These are phyloP conservation scores for Sedum album DNA, from an alignment of 164 flowering plant species.

Conservation along the genomic window DNA sequence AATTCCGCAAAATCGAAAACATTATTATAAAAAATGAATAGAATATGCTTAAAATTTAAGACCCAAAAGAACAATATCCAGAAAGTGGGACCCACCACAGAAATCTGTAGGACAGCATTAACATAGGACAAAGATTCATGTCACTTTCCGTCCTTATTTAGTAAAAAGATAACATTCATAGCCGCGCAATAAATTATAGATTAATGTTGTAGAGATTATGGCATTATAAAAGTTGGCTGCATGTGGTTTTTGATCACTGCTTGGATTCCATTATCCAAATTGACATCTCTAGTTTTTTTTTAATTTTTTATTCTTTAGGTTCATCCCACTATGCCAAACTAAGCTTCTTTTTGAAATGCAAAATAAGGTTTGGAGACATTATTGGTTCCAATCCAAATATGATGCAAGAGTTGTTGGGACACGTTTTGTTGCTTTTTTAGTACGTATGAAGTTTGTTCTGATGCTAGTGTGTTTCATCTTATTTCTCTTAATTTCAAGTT, in stretches of 20 bases:
- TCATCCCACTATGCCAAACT: not conserved
- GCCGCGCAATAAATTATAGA: no score
- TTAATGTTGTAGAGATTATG: no score
- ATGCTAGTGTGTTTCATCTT: not conserved
- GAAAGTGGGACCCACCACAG: not conserved
- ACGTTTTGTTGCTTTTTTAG: not conserved
- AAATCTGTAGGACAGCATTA: not conserved
- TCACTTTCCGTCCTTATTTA: not conserved
- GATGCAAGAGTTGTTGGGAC: not conserved
- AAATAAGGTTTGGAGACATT: not conserved
- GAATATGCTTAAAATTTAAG: not conserved
- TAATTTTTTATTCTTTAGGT: not conserved
- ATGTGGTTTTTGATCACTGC: not conserved
- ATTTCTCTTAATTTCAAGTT: no score
- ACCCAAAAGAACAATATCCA: slow-evolving; percentile 2
- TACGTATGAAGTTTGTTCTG: not conserved
- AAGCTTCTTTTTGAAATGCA: not conserved
- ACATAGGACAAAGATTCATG: slow-evolving; percentile 6
- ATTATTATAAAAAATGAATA: no score
- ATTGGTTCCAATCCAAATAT: not conserved
- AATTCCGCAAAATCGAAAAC: no score
- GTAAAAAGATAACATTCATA: not conserved
- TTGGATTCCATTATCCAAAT: not conserved
- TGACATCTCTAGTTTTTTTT: not conserved
- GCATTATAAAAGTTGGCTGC: not conserved